phyloP scores from a whole-genome alignment of 1,284 basidiomycete genomes.

The Cryptococcus sp. region DNA sequence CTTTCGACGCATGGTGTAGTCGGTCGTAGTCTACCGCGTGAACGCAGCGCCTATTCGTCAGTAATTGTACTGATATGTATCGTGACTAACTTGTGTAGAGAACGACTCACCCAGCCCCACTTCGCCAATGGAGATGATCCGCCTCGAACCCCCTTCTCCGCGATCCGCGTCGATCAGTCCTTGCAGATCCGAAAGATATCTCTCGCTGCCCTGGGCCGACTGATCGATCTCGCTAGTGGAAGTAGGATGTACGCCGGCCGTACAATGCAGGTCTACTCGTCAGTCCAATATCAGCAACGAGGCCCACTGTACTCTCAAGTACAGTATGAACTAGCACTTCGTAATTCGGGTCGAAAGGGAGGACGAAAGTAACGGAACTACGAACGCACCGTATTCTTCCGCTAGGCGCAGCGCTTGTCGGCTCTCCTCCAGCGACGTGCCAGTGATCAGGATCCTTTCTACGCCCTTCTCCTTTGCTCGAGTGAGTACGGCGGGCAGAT shows the following conservation, averaged over 20 bases:
- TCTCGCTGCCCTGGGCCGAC: slow-evolving; percentile 63
- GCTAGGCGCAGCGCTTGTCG: slow-evolving; percentile 66
- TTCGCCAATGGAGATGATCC: slow-evolving; percentile 78
- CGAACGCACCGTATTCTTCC: slow-evolving; percentile 59
- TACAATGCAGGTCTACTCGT: slow-evolving; percentile 66
- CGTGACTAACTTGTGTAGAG: slow-evolving; percentile 2
- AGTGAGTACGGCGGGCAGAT: slow-evolving; percentile 65
- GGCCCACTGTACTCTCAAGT: neutral
- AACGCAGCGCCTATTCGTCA: too few species aligned
- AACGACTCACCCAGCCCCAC: slow-evolving; percentile 70
- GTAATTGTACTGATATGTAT: neutral
- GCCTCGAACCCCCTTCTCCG: slow-evolving; percentile 58
- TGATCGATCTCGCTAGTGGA: slow-evolving; percentile 74
- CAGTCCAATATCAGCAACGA: neutral
- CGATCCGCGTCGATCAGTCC: slow-evolving; percentile 61
- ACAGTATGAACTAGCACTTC: neutral
- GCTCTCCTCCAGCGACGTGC: slow-evolving; percentile 71
- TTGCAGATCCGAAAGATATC: slow-evolving; percentile 67
- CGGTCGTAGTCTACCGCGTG: slow-evolving; percentile 75
- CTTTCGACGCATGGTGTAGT: slow-evolving; percentile 66
- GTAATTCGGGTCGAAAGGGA: neutral
- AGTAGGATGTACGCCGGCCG: slow-evolving; percentile 84
- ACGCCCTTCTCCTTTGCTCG: slow-evolving; percentile 69
- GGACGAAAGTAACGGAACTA: neutral
- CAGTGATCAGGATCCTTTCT: slow-evolving; percentile 77